These are phyloP conservation scores for Pontederia paniculata DNA, from an alignment of 176 grass and related monocot species.

Conservation along the genomic window DNA sequence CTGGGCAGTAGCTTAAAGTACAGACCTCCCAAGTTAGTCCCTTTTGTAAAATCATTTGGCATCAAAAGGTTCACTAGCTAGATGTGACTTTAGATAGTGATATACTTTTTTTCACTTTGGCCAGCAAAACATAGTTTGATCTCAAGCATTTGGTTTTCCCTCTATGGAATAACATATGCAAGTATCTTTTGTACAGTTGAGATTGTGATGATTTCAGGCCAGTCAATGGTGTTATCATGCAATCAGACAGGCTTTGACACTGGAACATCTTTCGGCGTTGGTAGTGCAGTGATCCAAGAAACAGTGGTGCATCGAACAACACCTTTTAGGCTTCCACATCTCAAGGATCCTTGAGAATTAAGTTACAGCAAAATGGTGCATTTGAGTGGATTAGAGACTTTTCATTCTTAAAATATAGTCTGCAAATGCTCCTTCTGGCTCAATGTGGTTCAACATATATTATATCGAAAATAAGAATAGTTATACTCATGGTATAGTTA, in stretches of 20 bases:
- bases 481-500: not conserved
- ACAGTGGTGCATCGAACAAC: not conserved
- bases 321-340: not conserved
- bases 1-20: not conserved
- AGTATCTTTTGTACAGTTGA: not conserved
- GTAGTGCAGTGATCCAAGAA: not conserved
- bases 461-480: too few species aligned
- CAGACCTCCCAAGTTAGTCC: not conserved
- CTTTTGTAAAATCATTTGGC: too few species aligned
- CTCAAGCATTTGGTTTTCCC: not conserved
- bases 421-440: not conserved
- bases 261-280: not conserved
- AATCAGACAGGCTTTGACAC: not conserved
- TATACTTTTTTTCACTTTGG: too few species aligned
- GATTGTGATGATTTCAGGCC: not conserved
- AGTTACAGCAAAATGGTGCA: not conserved
- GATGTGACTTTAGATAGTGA: too few species aligned
- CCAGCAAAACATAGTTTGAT: too few species aligned
- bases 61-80: too few species aligned
- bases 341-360: not conserved
- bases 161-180: not conserved
- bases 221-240: not conserved
- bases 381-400: not conserved
- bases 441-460: not conserved
- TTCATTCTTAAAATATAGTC: not conserved